These are phyloP conservation scores for Herpetomonas muscarum DNA, from an alignment of 208 protist genomes.

Conservation along the genomic window DNA sequence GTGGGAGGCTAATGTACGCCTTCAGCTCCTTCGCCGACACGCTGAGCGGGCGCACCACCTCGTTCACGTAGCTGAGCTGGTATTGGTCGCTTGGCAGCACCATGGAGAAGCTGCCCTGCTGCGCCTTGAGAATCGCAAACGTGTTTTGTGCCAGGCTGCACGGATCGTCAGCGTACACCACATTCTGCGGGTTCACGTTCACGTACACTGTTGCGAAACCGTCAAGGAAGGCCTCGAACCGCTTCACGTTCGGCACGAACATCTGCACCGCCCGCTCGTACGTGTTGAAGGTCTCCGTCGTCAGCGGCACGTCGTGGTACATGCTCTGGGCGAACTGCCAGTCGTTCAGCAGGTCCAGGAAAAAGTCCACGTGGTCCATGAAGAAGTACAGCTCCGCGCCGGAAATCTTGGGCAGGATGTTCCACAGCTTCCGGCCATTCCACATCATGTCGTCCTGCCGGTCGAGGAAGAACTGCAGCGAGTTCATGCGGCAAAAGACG, in stretches of 20 bases:
- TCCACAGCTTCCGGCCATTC: constrained; percentile 76
- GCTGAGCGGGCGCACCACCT: constrained; percentile 67
- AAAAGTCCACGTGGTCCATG: constrained; percentile 75
- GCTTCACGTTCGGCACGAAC: constrained; percentile 80
- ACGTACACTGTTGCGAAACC: constrained; percentile 36
- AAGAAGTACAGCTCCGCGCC: constrained; percentile 69
- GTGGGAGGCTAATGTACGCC: constrained; percentile 51
- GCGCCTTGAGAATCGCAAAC: constrained; percentile 53
- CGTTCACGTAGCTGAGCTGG: constrained; percentile 73
- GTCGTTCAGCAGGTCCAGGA: constrained; percentile 80
- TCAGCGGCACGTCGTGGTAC: constrained; percentile 77
- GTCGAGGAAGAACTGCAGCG: constrained; percentile 76
- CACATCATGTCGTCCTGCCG: constrained; percentile 67
- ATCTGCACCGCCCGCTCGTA: constrained; percentile 52
- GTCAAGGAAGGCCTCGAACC: constrained; percentile 69
- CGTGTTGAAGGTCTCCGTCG: constrained; percentile 79
- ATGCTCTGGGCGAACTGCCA: constrained; percentile 80
- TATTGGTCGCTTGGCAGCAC: constrained; percentile 75
- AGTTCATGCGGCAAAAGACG: constrained; percentile 39
- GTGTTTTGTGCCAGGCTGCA: constrained; percentile 65
- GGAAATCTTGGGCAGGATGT: constrained; percentile 50
- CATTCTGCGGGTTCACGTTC: constrained; percentile 78
- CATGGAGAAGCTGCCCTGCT: constrained; percentile 52
- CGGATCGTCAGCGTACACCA: constrained; percentile 72
- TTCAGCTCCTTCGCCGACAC: constrained; percentile 39